Evolutionary conservation across 257 asterid genomes (phyloP), one percentile per base, ranked within the genome.

Genomic region (Penstemon newberryi): DNA sequence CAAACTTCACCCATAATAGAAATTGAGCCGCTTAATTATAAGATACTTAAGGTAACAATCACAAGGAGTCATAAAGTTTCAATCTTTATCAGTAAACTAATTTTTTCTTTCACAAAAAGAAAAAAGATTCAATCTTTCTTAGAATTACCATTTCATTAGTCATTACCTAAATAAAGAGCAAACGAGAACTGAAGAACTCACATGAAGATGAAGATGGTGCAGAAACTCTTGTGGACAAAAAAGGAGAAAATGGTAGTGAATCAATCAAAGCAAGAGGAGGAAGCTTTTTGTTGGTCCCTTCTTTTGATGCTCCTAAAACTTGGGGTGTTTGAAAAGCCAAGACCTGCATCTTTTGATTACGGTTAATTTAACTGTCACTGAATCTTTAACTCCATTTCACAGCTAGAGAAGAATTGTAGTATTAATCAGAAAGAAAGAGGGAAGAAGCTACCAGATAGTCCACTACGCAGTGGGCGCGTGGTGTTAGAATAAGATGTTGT

Each of bases 271-370:
- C 71, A 67, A 54, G 63, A 71, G 79, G 59, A 58, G 58, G 15
- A 62, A 43, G 60, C 39, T 46, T 75, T 25, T 62, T 72, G 43
- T 68, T 70, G 66, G 69, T 52, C 40, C 77, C 53, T 70, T 69
- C 70, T 73, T 19, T 72, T 25, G 86, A 76, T 75, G 78, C 67
- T 55, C 66, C 73, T 12, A 80, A 41, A 15, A 74, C 70, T 69
- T 74, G 84, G 58, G 84, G 72, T 47, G 75, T 65, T 49, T 73
- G 83, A 74, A 80, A 60, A 55, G 70, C 87, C 73, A 78, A 72
- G 39, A 79, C 79, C 71, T 78, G 84, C 90, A 82, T 82, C 71
- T 77, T 78, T 18, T 43, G 61, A 25, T 12, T 4, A 47, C 13
- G 19, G 4, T 52, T 12, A 4, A 11, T 10, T 39, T 59, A 59